A percentile compares a stretch with the other conserved stretches of the same genome.
Evolutionary conservation across 1,139 yeast species (phyloP).

Genomic region (Hanseniaspora gamundiae): DNA sequence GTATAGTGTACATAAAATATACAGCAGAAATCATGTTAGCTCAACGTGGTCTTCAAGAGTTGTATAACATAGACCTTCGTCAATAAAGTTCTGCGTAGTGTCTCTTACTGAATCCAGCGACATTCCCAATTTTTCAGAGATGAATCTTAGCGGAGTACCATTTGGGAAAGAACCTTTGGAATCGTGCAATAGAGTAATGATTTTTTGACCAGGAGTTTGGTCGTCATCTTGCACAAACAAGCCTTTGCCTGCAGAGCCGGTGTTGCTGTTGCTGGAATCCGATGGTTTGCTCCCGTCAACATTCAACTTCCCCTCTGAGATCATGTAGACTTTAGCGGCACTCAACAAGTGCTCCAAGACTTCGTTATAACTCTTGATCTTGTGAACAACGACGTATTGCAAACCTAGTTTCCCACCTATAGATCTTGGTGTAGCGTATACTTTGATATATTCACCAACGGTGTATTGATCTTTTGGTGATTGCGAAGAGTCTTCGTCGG

Average conservation of each 20-base stretch:
- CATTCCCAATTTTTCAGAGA: slow-evolving; percentile 45
- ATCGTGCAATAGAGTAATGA: slow-evolving; percentile 38
- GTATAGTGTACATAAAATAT: too few relatives aligned
- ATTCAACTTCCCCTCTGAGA: slow-evolving; percentile 23
- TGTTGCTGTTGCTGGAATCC: slow-evolving; percentile 1
- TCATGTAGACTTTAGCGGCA: slow-evolving; percentile 53
- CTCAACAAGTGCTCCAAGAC: slow-evolving; percentile 65
- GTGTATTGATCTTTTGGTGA: slow-evolving; percentile 23
- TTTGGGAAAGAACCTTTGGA: slow-evolving; percentile 50
- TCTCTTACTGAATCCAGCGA: slow-evolving; percentile 36
- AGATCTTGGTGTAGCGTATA: slow-evolving; percentile 61
- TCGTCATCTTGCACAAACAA: slow-evolving; percentile 13
- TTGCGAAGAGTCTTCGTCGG: slow-evolving; percentile 23
- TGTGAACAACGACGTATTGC: slow-evolving; percentile 50
- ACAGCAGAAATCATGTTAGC: slow-evolving; percentile 3
- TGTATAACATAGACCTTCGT: slow-evolving; percentile 52
- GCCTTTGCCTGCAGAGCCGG: slow-evolving; percentile 8
- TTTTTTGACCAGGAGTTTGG: slow-evolving; percentile 19
- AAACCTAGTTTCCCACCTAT: slow-evolving; percentile 56
- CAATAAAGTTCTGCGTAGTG: slow-evolving; percentile 42
- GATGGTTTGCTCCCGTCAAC: slow-evolving; percentile 7
- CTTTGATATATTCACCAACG: slow-evolving; percentile 48
- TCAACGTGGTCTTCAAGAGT: slow-evolving; percentile 56
- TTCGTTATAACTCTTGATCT: slow-evolving; percentile 59
- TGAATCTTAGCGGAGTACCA: slow-evolving; percentile 56